A percentile compares a stretch with the other conserved stretches of the same genome.
Evolutionary conservation across 2,329 filamentous ascomycete genomes (phyloP).

Genomic region (Amylocarpus encephaloides): DNA sequence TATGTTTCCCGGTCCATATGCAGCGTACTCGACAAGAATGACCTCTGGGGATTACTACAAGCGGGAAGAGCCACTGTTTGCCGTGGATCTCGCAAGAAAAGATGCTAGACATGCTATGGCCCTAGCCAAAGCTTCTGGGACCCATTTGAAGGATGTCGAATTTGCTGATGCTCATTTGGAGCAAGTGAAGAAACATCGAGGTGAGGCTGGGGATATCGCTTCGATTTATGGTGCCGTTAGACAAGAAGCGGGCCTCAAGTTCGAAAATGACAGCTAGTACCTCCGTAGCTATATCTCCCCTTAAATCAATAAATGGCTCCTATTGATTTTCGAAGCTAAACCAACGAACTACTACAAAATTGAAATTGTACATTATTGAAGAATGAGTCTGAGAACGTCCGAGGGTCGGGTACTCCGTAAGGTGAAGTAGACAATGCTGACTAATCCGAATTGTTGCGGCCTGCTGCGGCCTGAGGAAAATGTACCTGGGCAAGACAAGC

Average conservation of each 20-base stretch:
- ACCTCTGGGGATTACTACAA: slow-evolving; percentile 68
- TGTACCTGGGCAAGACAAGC: not conserved
- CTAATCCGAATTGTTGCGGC: not conserved
- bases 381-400: no score
- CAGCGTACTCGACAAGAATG: slow-evolving; percentile 71
- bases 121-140: slow-evolving; percentile 57
- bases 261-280: slow-evolving; percentile 24
- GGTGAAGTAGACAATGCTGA: not conserved
- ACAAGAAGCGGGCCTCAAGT: slow-evolving; percentile 66
- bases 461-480: not conserved
- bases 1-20: slow-evolving; percentile 71
- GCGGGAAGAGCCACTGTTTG: slow-evolving; percentile 73
- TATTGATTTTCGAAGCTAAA: not conserved
- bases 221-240: slow-evolving; percentile 77
- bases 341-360: not conserved
- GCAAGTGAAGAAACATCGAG: slow-evolving; percentile 61
- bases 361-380: no score
- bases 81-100: slow-evolving; percentile 75
- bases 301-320: not conserved
- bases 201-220: slow-evolving; percentile 70
- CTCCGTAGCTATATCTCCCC: not conserved
- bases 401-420: no score
- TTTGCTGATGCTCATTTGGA: slow-evolving; percentile 63
- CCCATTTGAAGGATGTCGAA: slow-evolving; percentile 57
- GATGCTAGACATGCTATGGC: slow-evolving; percentile 69